Evolutionary conservation across 148 eudicot species (phyloP), one percentile per base, ranked within the genome.

Genomic region (Heliamphora exappendiculata): DNA sequence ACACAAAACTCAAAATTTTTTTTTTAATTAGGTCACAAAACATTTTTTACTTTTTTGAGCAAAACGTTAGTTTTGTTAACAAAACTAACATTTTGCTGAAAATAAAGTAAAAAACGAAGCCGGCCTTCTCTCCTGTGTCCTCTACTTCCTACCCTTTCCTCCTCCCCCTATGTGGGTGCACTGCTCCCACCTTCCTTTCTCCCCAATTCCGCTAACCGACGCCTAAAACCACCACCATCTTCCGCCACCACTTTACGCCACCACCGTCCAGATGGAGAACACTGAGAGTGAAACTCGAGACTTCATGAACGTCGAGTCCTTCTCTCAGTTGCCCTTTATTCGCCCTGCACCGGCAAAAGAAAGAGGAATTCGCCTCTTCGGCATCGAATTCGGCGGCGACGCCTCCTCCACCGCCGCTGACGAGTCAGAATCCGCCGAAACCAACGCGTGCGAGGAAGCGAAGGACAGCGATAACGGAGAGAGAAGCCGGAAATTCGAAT

Each of bases 231-330:
- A 42, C 17, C 51, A 29, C 72, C 17, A 0, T 63, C 44, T 20
- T 11, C 33, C 72, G 0, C 36, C 33, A 36, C 29, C 70, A 16
- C 28, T 39, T 22, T 66, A 26, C 50, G 36, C 13, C 57, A 24
- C 29, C 2, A 3, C 11, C 37, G 13, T 51, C 54, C 78, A 20
- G 41, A 92, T 90, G 96, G 93, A 93, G 53, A 93, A 85, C 75
- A 67, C 57, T 11, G 84, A 75, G 65, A 78, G 67, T n/a, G 87
- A 94, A 77, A 92, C 96, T 49, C 93, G 77, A 36, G 97, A 95
- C 78, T 92, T 95, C 89, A 92, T 92, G 93, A 94, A 89, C 68
- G 98, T 94, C 0, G 95, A 94, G 67, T 89, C 97, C 26, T 95
- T 95, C 88, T 92, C 97, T 31, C 94, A 95, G 78, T 88, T 91